Evolutionary conservation across 2,329 filamentous ascomycete genomes (phyloP).

Genomic region (Monosporascus cannonballus): DNA sequence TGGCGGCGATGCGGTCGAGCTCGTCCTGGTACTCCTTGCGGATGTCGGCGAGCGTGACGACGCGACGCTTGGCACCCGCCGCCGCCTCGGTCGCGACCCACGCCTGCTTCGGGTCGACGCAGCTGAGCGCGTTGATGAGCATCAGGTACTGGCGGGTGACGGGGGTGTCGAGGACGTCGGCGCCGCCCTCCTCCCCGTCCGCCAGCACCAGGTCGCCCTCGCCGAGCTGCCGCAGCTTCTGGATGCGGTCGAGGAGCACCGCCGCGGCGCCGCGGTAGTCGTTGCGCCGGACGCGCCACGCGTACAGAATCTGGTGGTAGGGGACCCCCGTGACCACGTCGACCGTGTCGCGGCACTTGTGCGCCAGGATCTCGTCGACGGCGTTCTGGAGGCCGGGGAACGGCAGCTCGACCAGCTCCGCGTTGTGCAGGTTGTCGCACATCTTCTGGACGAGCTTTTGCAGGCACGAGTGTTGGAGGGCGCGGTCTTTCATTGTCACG

Average conservation of each 20-base stretch:
- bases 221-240: conserved; percentile 53
- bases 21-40: conserved; percentile 86
- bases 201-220: conserved; percentile 47
- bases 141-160: conserved; percentile 76
- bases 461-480: conserved; percentile 67
- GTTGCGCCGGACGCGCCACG: conserved; percentile 76
- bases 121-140: conserved; percentile 87
- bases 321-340: conserved; percentile 61
- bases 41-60: conserved; percentile 81
- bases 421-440: conserved; percentile 60
- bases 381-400: conserved; percentile 71
- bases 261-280: conserved; percentile 78
- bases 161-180: conserved; percentile 55
- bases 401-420: conserved; percentile 67
- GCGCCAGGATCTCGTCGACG: conserved; percentile 72
- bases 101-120: conserved; percentile 70
- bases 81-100: conserved; percentile 62
- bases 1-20: conserved; percentile 79
- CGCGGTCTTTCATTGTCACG: conserved; percentile 62
- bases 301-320: conserved; percentile 85
- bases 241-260: conserved; percentile 56
- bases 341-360: conserved; percentile 62
- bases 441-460: conserved; percentile 63
- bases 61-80: conserved; percentile 53
- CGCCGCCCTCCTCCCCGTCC: conserved; percentile 11